Evolutionary conservation across 495 filamentous ascomycete genomes (phyloP).

Genomic region (Cercophora samala): DNA sequence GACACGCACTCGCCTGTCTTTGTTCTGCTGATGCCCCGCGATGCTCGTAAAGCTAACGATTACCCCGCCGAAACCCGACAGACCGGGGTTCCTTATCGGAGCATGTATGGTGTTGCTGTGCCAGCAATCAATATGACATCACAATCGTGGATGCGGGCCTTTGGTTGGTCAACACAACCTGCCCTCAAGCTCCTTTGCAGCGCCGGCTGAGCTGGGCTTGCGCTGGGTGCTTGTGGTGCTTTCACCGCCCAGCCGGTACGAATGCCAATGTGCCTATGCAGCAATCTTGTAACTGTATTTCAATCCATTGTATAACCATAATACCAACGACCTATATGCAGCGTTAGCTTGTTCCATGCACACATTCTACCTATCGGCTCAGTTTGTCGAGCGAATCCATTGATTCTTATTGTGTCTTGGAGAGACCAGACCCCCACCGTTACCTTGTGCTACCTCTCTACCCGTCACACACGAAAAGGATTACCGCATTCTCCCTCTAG

Average conservation of each 20-base stretch:
- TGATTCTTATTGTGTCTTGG: background rate
- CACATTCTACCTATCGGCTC: background rate
- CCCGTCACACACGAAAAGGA: background rate
- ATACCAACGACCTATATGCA: background rate
- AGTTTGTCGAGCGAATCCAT: background rate
- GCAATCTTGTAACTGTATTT: background rate
- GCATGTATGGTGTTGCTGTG: slow-evolving; percentile 21
- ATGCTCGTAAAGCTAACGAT: background rate
- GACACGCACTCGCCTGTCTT: background rate
- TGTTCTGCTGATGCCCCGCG: background rate
- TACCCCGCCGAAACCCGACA: slow-evolving; percentile 23
- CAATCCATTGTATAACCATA: background rate
- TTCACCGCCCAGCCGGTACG: background rate
- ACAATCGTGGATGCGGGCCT: slow-evolving; percentile 8
- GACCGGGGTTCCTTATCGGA: slow-evolving; percentile 1
- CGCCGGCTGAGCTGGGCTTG: background rate
- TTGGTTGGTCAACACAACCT: slow-evolving; percentile 19
- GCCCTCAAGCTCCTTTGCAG: background rate
- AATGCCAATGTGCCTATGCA: background rate
- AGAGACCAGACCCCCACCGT: background rate
- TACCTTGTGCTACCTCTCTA: background rate
- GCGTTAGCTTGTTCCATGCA: background rate
- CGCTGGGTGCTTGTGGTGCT: too few species aligned
- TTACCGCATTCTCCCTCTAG: background rate
- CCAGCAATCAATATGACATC: slow-evolving; percentile 30